A percentile compares a stretch with the other conserved stretches of the same genome.
Evolutionary conservation across 148 eudicot species (phyloP).

Genomic region (Tetragonia tetragonoides): DNA sequence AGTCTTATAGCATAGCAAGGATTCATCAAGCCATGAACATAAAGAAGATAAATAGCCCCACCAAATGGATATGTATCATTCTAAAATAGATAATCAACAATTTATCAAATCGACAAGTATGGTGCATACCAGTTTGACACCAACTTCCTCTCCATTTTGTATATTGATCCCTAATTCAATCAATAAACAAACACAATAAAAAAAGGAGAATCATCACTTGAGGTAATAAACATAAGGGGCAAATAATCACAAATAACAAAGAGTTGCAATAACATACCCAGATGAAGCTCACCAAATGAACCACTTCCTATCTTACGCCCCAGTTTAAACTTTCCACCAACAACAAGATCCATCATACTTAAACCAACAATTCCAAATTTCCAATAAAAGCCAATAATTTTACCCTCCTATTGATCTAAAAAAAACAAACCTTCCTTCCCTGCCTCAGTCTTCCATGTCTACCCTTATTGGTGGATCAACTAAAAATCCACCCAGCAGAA

Average conservation of each 20-base stretch:
- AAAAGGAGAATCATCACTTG: not conserved
- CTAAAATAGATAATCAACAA: not conserved
- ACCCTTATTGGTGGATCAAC: constrained; percentile 10
- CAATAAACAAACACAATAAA: not conserved
- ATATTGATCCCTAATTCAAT: constrained; percentile 41
- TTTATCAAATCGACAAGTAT: not conserved
- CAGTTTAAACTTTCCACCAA: constrained; percentile 47
- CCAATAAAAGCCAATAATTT: not conserved
- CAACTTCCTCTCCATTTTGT: constrained; percentile 51
- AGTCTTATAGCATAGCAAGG: too few relatives aligned
- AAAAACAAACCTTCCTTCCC: not conserved
- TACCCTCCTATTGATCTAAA: not conserved
- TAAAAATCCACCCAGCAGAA: constrained; percentile 1
- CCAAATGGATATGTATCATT: not conserved
- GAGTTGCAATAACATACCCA: constrained; percentile 34
- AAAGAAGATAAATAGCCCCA: too few relatives aligned
- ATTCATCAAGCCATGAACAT: too few relatives aligned
- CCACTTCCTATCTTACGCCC: constrained; percentile 64
- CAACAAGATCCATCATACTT: constrained; percentile 42
- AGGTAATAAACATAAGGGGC: not conserved
- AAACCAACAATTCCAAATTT: not conserved
- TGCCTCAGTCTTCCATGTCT: constrained; percentile 4
- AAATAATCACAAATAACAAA: not conserved
- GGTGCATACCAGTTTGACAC: constrained; percentile 44
- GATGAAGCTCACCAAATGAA: constrained; percentile 54